Conservation (phyloP, 306 rosid species). For the Pterocarpus macrocarpus region DNA sequence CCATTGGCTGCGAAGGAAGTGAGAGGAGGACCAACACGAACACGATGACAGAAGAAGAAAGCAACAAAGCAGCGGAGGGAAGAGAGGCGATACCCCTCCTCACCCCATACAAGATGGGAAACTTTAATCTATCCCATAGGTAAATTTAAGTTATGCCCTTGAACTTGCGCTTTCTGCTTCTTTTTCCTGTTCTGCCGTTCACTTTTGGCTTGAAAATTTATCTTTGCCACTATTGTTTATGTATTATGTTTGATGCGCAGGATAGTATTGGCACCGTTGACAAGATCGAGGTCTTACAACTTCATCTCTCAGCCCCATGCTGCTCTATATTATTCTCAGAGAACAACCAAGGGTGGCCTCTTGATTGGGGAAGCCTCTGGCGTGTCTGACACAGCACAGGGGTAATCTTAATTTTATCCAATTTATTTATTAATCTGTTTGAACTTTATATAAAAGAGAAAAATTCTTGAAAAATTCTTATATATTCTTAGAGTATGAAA, state of each 20-base stretch:
- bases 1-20: background rate
- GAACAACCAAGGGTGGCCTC: slow-evolving; percentile 58
- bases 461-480: no score
- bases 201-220: no score
- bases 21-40: background rate
- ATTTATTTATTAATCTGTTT: no score
- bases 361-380: slow-evolving; percentile 64
- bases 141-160: slow-evolving; percentile 1
- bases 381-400: slow-evolving; percentile 60
- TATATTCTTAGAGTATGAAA: no score
- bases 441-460: no score
- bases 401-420: slow-evolving; percentile 35
- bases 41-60: slow-evolving; percentile 24
- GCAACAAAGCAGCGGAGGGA: background rate
- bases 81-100: slow-evolving; percentile 55
- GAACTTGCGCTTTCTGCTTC: no score
- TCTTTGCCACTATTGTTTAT: no score
- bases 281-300: slow-evolving; percentile 58
- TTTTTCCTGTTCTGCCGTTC: no score
- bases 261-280: slow-evolving; percentile 57
- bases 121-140: slow-evolving; percentile 81
- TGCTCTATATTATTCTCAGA: slow-evolving; percentile 57
- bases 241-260: background rate
- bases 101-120: slow-evolving; percentile 74
- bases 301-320: slow-evolving; percentile 59